Percentiles rank a stretch among this genome's conserved stretches.
phyloP scores from a whole-genome alignment of 1,284 basidiomycete species.

The Cryptococcus amylolentus region DNA sequence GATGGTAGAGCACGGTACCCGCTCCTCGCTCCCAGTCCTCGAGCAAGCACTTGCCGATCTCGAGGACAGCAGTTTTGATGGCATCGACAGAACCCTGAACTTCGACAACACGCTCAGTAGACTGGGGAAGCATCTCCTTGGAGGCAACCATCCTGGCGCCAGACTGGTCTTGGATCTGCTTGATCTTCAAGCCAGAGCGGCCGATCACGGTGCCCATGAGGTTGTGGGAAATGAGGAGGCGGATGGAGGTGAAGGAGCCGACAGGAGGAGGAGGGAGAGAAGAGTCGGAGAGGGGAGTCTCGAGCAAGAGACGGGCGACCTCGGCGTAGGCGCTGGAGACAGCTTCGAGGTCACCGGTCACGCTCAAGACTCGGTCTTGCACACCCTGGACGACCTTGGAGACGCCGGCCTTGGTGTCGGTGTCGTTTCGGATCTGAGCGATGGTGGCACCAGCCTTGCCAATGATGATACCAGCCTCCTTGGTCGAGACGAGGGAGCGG shows the following conservation, averaged over 20 bases:
- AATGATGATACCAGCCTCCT: constrained; percentile 95
- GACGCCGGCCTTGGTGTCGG: constrained; percentile 96
- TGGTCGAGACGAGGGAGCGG: constrained; percentile 88
- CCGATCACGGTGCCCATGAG: constrained; percentile 99
- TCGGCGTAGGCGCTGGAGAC: constrained; percentile 94
- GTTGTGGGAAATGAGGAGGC: constrained; percentile 95
- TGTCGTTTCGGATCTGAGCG: constrained; percentile 88
- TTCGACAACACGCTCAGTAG: constrained; percentile 95
- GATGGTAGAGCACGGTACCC: constrained; percentile 93
- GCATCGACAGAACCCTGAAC: constrained; percentile 89
- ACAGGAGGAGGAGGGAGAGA: constrained; percentile 64
- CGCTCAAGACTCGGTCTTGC: constrained; percentile 93
- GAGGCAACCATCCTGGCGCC: constrained; percentile 97
- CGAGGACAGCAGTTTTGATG: constrained; percentile 85
- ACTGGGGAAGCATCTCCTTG: constrained; percentile 98
- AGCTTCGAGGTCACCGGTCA: constrained; percentile 83
- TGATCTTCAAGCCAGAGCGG: constrained; percentile 95
- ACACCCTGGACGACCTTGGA: constrained; percentile 97
- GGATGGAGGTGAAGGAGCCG: constrained; percentile 78
- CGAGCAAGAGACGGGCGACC: constrained; percentile 88
- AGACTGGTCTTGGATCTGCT: constrained; percentile 96
- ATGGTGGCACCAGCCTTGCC: constrained; percentile 94
- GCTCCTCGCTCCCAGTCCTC: constrained; percentile 95
- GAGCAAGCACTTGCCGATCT: constrained; percentile 91
- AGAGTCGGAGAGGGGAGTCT: constrained; percentile 61